A percentile compares a stretch with the other conserved stretches of the same genome.
These are phyloP conservation scores for Brasenia schreberi DNA, from an alignment of 164 flowering plant genomes.

Conservation along the genomic window DNA sequence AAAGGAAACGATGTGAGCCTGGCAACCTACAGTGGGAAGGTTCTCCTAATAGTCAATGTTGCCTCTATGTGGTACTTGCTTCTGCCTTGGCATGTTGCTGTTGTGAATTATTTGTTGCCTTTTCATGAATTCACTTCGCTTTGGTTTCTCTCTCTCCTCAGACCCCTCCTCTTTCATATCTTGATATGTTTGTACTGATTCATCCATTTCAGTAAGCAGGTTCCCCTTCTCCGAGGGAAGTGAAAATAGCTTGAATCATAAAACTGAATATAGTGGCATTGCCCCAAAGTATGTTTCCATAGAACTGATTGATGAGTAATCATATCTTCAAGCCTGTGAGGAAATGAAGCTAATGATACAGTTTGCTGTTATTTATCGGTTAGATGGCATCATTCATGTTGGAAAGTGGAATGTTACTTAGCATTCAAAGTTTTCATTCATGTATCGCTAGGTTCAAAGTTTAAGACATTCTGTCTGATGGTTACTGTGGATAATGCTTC, in stretches of 20 bases:
- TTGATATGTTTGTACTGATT: background rate
- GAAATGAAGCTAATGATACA: too few species aligned
- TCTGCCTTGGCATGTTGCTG: background rate
- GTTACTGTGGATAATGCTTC: too few species aligned
- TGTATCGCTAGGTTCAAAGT: too few species aligned
- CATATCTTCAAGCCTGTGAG: too few species aligned
- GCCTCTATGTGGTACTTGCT: constrained; percentile 75
- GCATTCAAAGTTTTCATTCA: too few species aligned
- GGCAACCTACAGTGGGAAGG: constrained; percentile 63
- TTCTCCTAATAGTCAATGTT: constrained; percentile 84
- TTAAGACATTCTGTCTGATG: too few species aligned
- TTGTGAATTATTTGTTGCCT: background rate
- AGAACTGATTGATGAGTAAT: too few species aligned
- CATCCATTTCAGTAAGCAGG: background rate
- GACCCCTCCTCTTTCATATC: background rate
- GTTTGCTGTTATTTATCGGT: too few species aligned
- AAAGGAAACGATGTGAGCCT: constrained; percentile 63
- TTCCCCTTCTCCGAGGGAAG: background rate
- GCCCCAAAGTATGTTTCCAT: too few species aligned
- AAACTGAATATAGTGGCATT: background rate
- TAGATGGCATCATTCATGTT: too few species aligned
- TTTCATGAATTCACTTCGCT: background rate
- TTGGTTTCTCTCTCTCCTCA: background rate
- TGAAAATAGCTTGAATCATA: background rate
- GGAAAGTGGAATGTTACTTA: too few species aligned